These are phyloP conservation scores for Boletus bicolor DNA, from an alignment of 768 basidiomycete genomes.

Conservation along the genomic window DNA sequence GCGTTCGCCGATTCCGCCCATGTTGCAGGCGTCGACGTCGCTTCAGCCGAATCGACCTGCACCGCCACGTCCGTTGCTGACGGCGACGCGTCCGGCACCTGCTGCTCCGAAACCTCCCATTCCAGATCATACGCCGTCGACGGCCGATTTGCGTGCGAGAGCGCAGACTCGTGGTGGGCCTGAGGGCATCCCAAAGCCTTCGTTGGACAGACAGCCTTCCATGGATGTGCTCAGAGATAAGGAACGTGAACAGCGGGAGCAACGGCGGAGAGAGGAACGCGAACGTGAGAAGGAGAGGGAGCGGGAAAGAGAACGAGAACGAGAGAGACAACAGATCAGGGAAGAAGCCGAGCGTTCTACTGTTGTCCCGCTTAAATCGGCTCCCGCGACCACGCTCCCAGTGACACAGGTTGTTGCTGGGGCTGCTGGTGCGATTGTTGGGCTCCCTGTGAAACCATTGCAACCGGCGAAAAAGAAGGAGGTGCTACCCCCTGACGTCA, in stretches of 20 bases:
- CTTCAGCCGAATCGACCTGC: conserved; percentile 62
- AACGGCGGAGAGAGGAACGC: conserved; percentile 38
- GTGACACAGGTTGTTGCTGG: conserved; percentile 44
- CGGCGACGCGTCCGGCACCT: conserved; percentile 53
- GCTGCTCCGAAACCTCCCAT: conserved; percentile 40
- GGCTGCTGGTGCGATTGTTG: conserved; percentile 48
- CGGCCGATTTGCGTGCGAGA: conserved; percentile 64
- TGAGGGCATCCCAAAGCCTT: conserved; percentile 32
- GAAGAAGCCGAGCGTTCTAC: conserved; percentile 38
- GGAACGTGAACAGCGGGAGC: conserved; percentile 38
- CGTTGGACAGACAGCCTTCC: conserved; percentile 38
- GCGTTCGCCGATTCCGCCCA: conserved; percentile 29
- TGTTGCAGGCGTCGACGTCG: conserved; percentile 31
- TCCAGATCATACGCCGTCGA: conserved; percentile 54
- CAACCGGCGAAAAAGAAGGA: conserved; percentile 68
- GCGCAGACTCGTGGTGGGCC: conserved; percentile 56
- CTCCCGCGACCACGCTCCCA: conserved; percentile 42
- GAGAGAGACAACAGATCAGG: conserved; percentile 23
- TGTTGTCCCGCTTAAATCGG: conserved; percentile 43
- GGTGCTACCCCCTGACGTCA: conserved; percentile 38
- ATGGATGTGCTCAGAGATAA: conserved; percentile 34
- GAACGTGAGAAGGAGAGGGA: conserved; percentile 35
- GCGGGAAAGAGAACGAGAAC: conserved; percentile 32
- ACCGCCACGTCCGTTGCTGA: conserved; percentile 63
- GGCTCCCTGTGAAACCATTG: conserved; percentile 68